These are phyloP conservation scores for Iris macrosiphon DNA, from an alignment of 106 monocot species.

Conservation along the genomic window DNA sequence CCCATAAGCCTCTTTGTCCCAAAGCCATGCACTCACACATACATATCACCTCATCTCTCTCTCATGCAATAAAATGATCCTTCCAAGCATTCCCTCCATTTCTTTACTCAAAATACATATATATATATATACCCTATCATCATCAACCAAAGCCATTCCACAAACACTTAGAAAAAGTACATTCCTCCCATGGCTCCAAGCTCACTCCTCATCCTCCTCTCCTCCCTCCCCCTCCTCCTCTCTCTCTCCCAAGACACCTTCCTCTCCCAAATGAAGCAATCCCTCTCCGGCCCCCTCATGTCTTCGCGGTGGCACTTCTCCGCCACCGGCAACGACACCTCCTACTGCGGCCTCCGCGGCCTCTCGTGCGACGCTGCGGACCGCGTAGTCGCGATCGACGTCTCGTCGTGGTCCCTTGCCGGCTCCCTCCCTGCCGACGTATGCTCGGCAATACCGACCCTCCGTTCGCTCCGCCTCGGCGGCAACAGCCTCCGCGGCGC, in stretches of 20 bases:
- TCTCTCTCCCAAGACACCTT: constrained; percentile 36
- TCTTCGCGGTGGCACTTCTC: constrained; percentile 41
- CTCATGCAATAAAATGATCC: constrained; percentile 8
- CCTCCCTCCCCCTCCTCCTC: constrained; percentile 1
- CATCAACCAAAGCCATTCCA: not conserved
- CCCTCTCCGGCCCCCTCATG: constrained; percentile 46
- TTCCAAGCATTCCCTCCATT: not conserved
- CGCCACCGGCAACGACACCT: not conserved
- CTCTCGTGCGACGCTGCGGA: constrained; percentile 44
- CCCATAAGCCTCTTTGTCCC: constrained; percentile 19
- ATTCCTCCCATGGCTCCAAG: constrained; percentile 19
- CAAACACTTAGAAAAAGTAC: too few species aligned
- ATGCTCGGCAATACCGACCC: constrained; percentile 52
- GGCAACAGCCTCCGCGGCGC: constrained; percentile 40
- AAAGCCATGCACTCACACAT: constrained; percentile 24
- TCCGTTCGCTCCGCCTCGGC: constrained; percentile 44
- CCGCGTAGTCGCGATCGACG: constrained; percentile 45
- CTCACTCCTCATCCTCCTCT: not conserved
- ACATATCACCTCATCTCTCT: constrained; percentile 20
- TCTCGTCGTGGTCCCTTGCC: constrained; percentile 49
- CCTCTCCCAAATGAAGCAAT: constrained; percentile 57
- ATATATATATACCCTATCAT: constrained; percentile 22
- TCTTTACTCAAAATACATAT: not conserved
- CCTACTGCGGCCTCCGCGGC: constrained; percentile 54
- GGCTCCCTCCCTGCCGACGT: constrained; percentile 62